Evolutionary conservation across 2,329 filamentous ascomycete genomes (phyloP).

Genomic region (Aureobasidium namibiae): DNA sequence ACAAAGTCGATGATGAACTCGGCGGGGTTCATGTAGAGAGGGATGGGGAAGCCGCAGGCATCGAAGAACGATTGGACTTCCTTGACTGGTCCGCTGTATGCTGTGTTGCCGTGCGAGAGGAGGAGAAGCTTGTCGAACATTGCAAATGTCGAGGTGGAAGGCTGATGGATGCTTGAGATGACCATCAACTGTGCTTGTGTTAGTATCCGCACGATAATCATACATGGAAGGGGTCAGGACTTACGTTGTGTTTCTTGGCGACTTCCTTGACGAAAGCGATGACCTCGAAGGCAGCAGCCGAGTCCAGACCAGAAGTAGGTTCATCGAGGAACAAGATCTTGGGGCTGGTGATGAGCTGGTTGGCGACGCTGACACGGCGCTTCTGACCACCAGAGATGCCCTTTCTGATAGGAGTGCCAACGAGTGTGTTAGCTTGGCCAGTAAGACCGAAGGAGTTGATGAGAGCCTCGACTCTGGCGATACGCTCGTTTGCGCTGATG

Average conservation of each 20-base stretch:
- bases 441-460: slow-evolving; percentile 66
- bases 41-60: slow-evolving; percentile 52
- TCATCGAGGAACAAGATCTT: slow-evolving; percentile 78
- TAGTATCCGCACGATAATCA: not conserved
- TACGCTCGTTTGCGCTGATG: slow-evolving; percentile 49
- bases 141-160: slow-evolving; percentile 68
- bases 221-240: slow-evolving; percentile 16
- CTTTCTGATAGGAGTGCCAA: slow-evolving; percentile 75
- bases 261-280: slow-evolving; percentile 63
- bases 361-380: slow-evolving; percentile 68
- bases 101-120: slow-evolving; percentile 60
- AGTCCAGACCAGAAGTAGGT: slow-evolving; percentile 77
- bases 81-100: slow-evolving; percentile 61
- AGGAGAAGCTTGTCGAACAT: slow-evolving; percentile 74
- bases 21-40: slow-evolving; percentile 66
- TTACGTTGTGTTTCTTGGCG: slow-evolving; percentile 57
- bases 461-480: slow-evolving; percentile 56
- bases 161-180: slow-evolving; percentile 78
- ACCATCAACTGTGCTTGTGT: slow-evolving; percentile 53
- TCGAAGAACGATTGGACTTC: slow-evolving; percentile 57
- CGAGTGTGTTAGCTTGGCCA: slow-evolving; percentile 59
- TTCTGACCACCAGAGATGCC: slow-evolving; percentile 83
- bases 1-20: slow-evolving; percentile 72
- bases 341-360: slow-evolving; percentile 71
- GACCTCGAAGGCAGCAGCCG: slow-evolving; percentile 66